Percentiles rank a stretch among this genome's conserved stretches.
These are phyloP conservation scores for Breviolum minutum DNA, from an alignment of 73 alveolate genomes.

Conservation along the genomic window DNA sequence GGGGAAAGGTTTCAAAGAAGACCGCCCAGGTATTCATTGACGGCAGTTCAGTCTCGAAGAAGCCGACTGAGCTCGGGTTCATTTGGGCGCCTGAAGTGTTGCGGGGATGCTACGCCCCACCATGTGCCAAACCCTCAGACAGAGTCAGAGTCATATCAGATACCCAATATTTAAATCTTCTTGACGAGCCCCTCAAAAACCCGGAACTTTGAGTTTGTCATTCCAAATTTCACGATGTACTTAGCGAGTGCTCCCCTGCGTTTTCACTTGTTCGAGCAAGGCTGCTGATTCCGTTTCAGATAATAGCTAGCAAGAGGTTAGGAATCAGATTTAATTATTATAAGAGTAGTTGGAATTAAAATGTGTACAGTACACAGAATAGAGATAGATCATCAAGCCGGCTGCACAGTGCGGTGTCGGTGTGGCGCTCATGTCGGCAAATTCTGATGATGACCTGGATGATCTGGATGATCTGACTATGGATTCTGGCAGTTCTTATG, in stretches of 20 bases:
- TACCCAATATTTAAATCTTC: neutral
- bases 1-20: neutral
- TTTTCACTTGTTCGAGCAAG: neutral
- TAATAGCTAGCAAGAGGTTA: neutral
- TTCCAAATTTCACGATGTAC: neutral
- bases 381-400: no score
- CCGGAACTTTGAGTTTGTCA: neutral
- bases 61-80: conserved; percentile 10
- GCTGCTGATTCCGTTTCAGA: neutral
- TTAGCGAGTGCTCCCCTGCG: neutral
- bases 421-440: no score
- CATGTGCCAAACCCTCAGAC: neutral
- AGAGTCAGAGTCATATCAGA: neutral
- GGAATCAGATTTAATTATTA: neutral
- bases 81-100: conserved; percentile 24
- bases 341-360: no score
- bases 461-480: neutral
- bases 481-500: neutral
- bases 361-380: no score
- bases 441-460: no score
- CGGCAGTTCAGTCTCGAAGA: neutral
- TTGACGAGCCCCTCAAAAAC: no score
- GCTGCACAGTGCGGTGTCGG: no score
- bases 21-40: conserved; percentile 20
- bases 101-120: conserved; percentile 3